Conservation (phyloP, 495 filamentous ascomycete genomes). For the Neurospora sp. region DNA sequence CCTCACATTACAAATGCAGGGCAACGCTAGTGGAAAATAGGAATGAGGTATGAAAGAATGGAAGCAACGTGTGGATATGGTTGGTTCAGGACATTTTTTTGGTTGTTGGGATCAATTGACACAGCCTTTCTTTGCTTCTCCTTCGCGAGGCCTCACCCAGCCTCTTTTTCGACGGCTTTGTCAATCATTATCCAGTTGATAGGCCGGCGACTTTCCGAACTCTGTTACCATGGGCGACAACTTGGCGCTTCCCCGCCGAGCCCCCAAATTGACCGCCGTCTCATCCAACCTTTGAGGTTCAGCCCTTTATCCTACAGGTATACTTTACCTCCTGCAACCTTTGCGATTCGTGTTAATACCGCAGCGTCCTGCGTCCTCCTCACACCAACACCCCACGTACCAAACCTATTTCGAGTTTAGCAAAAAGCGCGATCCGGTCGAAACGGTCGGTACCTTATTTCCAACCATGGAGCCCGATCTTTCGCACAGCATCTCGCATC, state of each 20-base stretch:
- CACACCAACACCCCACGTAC: background rate
- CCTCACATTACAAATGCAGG: background rate
- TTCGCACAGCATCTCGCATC: slow-evolving; percentile 31
- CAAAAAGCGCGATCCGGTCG: background rate
- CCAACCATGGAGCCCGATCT: slow-evolving; percentile 25
- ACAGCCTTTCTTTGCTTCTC: background rate
- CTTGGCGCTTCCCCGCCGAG: background rate
- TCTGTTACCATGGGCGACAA: background rate
- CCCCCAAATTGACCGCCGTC: background rate
- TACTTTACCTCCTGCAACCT: background rate
- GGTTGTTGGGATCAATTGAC: background rate
- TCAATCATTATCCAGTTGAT: background rate
- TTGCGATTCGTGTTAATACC: background rate
- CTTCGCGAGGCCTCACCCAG: background rate
- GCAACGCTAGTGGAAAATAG: background rate
- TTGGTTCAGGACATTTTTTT: background rate
- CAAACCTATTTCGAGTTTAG: background rate
- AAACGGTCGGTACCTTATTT: background rate
- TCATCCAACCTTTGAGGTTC: background rate
- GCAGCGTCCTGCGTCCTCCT: background rate
- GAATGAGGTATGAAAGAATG: background rate
- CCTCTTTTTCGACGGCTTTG: background rate
- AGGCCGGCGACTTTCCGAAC: background rate
- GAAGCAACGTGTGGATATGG: background rate
- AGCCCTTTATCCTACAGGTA: background rate